Percentiles rank a stretch among this genome's conserved stretches.
These are phyloP conservation scores for Gaeumannomyces tritici DNA, from an alignment of 2,329 filamentous ascomycete genomes.

Conservation along the genomic window DNA sequence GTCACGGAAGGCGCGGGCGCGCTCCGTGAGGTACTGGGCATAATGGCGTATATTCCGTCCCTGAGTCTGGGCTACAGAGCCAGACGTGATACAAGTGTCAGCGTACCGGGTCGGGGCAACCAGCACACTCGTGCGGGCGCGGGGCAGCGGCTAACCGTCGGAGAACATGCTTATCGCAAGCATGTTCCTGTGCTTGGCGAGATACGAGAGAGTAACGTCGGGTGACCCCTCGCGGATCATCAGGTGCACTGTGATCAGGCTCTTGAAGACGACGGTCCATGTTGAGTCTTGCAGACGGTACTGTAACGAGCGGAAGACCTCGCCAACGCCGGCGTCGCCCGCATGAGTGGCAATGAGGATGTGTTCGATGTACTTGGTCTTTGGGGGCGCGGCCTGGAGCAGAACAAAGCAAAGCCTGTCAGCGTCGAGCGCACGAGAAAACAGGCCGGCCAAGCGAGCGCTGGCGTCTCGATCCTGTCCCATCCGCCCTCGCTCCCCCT, in stretches of 20 bases:
- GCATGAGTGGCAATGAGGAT: slow-evolving; percentile 92
- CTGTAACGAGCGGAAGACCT: slow-evolving; percentile 89
- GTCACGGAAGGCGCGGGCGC: slow-evolving; percentile 72
- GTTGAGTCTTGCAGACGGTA: slow-evolving; percentile 86
- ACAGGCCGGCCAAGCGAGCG: neutral
- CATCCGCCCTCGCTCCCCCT: neutral
- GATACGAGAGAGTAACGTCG: slow-evolving; percentile 77
- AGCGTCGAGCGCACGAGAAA: neutral
- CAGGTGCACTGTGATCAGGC: slow-evolving; percentile 86
- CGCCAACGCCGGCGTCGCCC: slow-evolving; percentile 86
- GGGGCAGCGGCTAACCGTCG: slow-evolving; percentile 55
- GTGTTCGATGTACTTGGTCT: slow-evolving; percentile 98
- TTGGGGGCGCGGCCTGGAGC: slow-evolving; percentile 80
- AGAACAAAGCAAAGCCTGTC: neutral
- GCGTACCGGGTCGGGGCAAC: neutral
- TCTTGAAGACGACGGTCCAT: slow-evolving; percentile 99
- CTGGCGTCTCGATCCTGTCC: neutral
- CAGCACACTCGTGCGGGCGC: neutral
- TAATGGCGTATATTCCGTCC: slow-evolving; percentile 92
- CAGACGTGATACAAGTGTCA: neutral
- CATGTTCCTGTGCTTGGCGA: slow-evolving; percentile 72
- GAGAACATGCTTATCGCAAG: slow-evolving; percentile 86
- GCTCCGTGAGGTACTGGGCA: slow-evolving; percentile 73
- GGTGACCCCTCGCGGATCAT: slow-evolving; percentile 95
- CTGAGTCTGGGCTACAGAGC: slow-evolving; percentile 70